These are phyloP conservation scores for Astrothelium macrocarpum DNA, from an alignment of 495 filamentous ascomycete genomes.

Conservation along the genomic window DNA sequence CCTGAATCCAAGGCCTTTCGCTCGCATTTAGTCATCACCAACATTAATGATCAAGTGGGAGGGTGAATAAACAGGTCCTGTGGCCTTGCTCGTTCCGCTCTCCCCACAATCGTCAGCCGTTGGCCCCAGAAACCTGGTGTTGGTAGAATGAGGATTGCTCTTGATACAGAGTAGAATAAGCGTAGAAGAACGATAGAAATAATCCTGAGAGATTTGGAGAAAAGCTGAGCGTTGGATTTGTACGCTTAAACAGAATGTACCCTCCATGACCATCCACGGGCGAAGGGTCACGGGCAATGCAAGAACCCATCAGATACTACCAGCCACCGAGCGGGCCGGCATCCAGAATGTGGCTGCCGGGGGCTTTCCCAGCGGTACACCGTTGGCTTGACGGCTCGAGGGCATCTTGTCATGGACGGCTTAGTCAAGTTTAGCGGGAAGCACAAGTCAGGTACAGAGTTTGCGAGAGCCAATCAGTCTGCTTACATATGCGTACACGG, in stretches of 20 bases:
- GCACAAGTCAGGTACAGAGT: slow-evolving; percentile 5
- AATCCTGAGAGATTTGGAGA: not conserved
- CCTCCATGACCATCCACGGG: not conserved
- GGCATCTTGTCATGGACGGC: not conserved
- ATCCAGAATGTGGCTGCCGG: not conserved
- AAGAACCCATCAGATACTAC: not conserved
- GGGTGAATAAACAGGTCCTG: not conserved
- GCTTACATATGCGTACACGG: not conserved
- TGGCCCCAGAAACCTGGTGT: not conserved
- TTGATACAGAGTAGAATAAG: not conserved
- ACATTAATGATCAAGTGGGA: not conserved
- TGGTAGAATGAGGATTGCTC: not conserved
- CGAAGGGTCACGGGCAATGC: not conserved
- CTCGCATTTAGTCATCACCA: not conserved
- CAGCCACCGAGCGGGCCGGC: not conserved
- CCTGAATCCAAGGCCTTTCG: too few relatives aligned
- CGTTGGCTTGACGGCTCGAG: not conserved
- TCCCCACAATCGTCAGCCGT: slow-evolving; percentile 4
- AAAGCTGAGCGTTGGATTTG: not conserved
- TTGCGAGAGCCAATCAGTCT: not conserved
- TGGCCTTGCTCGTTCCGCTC: not conserved
- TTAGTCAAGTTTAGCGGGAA: not conserved
- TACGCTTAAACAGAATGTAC: not conserved
- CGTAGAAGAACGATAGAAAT: not conserved
- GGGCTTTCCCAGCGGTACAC: slow-evolving; percentile 2